Evolutionary conservation across 768 basidiomycete species (phyloP), one percentile per base, ranked within the genome.

Genomic region (Suillus brevipes): DNA sequence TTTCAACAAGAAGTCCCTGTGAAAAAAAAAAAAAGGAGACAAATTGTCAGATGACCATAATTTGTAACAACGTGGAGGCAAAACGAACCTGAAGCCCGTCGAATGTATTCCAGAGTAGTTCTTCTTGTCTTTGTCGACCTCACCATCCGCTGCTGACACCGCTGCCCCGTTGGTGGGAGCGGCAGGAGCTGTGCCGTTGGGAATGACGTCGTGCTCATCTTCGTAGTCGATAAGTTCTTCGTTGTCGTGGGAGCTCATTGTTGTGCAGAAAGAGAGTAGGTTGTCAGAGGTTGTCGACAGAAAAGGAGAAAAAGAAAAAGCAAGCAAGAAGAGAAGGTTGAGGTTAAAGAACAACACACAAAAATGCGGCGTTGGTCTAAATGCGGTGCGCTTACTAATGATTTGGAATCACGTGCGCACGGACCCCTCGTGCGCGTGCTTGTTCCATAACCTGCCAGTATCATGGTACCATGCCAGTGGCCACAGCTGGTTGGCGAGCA

Each of bases 71-170:
- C 7, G n/a, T 6, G n/a, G 1, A 31, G 3, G 5, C 0, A 23
- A 10, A 49, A 75, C 87, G 64, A 64, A 96, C 96, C 97, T 88
- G 82, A 99, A 99, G 65, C 97, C 97, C 67, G 97, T 99, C n/a
- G 96, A 96, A 83, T 99, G 97, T 73, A 99, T 98, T 37, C 97
- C 97, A 66, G 97, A 97, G 75, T 97, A 98, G 78, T 97, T 97
- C 87, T 96, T 97, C 85, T 95, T 94, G 72, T 93, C 92, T 79
- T 92, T 94, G 68, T 85, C 88, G 66, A 81, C 87, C 53, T 78
- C 84, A 28, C 84, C 83, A 64, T 81, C 84, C 53, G 79, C 78
- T 45, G 81, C 78, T 52, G 80, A 75, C 64, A 80, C 75, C 47
- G 79, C 78, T 66, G 83, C 82, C 61, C 83, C 85, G 64, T 84